phyloP scores from a whole-genome alignment of 2,329 filamentous ascomycete genomes.

The Arthrobotrys conoides region DNA sequence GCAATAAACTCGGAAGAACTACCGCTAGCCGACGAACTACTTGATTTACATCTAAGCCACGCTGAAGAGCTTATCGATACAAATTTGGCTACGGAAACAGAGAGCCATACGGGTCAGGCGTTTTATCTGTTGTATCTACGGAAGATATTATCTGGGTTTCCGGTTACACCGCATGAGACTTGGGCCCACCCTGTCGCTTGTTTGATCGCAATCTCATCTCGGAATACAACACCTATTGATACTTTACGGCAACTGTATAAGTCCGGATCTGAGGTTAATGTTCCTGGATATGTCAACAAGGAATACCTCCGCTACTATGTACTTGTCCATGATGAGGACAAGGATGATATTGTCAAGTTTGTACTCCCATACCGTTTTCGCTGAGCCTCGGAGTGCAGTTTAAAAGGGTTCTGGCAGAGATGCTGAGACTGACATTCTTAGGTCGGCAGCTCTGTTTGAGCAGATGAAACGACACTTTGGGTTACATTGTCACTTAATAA shows the following conservation, averaged over 20 bases:
- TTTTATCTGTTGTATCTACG: constrained; percentile 90
- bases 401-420: not conserved
- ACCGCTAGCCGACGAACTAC: constrained; percentile 81
- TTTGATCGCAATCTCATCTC: constrained; percentile 93
- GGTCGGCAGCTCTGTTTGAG: constrained; percentile 88
- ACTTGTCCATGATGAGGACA: constrained; percentile 94
- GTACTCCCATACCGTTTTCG: constrained; percentile 46
- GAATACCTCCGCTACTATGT: constrained; percentile 97
- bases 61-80: constrained; percentile 73
- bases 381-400: not conserved
- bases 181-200: constrained; percentile 95
- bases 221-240: constrained; percentile 85
- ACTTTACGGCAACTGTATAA: constrained; percentile 86
- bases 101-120: constrained; percentile 67
- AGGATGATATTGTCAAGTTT: constrained; percentile 85
- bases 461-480: constrained; percentile 99
- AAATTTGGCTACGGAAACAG: constrained; percentile 60
- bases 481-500: constrained; percentile 90
- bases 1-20: constrained; percentile 70
- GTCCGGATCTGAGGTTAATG: constrained; percentile 77
- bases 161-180: constrained; percentile 87
- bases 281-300: constrained; percentile 88
- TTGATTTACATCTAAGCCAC: constrained; percentile 83
- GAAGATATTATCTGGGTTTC: constrained; percentile 83
- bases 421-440: constrained; percentile 61